phyloP scores from a whole-genome alignment of 768 basidiomycete species.

The Galerina sulciceps region DNA sequence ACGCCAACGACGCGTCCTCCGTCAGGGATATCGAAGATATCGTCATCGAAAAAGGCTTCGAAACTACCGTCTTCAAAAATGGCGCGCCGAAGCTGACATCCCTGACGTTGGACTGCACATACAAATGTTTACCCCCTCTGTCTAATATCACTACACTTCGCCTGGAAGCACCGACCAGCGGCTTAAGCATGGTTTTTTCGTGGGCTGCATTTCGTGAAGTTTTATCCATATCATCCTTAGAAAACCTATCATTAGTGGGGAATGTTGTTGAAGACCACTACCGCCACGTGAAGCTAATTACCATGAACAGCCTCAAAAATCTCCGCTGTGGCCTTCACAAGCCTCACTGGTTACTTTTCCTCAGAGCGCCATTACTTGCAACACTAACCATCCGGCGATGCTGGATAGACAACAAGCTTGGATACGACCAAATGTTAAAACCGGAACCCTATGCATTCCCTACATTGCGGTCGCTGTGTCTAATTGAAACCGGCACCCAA shows the following conservation, averaged over 20 bases:
- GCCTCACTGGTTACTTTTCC: conserved; percentile 6
- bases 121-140: conserved; percentile 6
- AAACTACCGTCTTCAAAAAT: conserved; percentile 15
- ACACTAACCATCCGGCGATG: conserved; percentile 17
- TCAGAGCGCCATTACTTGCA: conserved; percentile 21
- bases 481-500: neutral
- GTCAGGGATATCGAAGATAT: neutral
- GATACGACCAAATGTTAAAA: no score
- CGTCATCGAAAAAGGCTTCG: neutral
- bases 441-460: conserved; percentile 3
- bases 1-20: neutral
- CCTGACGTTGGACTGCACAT: conserved; percentile 13
- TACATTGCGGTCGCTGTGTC: neutral
- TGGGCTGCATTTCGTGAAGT: conserved; percentile 8
- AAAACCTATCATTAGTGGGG: conserved; percentile 11
- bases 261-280: no score
- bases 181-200: neutral
- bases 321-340: conserved; percentile 12
- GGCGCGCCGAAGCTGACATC: conserved; percentile 22
- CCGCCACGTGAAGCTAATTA: neutral
- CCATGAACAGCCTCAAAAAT: conserved; percentile 18
- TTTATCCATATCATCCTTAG: conserved; percentile 16
- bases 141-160: conserved; percentile 20
- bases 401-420: neutral
- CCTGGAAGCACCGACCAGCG: conserved; percentile 12